Base-by-base conservation (phyloP, 225 moss, liverwort and hornwort species). In the Antitrichia curtipendula region DNA sequence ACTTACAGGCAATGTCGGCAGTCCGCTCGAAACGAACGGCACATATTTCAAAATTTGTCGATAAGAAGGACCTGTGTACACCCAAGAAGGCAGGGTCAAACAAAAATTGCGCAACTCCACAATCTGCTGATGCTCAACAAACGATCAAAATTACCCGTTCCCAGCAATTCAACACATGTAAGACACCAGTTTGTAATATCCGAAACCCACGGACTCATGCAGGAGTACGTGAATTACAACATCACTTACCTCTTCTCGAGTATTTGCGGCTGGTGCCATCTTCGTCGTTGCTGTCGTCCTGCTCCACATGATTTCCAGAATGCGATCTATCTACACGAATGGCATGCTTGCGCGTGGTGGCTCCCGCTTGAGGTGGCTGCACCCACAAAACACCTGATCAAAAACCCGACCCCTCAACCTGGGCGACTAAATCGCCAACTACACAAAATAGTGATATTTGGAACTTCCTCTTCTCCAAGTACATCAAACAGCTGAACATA, bases 261-360 rank as follows among this genome's bases (percentile, higher is more conserved):
- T 99, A 99, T 80, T 99, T 99, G 80, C 95, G 93, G 75, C 81
- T 89, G 56, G 83, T 92, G 56, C 95, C 96, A 93, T 98, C 96
- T 68, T 97, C 96, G 88, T 96, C 95, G 83, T 95, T 43, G 73
- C 89, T 91, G 71, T 92, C 94, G 53, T 92, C 95, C 43, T 94
- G 92, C 64, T 89, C 93, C 72, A 94, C 87, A 82, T 87, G 80
- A 9, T 80, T 91, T 86, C 94, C 94, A 84, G 94, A 89, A 41
- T 90, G 86, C 47, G 92, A 90, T 85, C 90, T 92, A 85, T 96
- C 97, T 89, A 95, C 91, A 85, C 96, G 95, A 66, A 92, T 63
- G 52, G 96, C 92, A 87, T 93, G 92, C 88, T 99, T 97, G 88
- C 97, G 95, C 80, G 96, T 95, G 81, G 92, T 95, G 84, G 98